phyloP scores from a whole-genome alignment of 1,284 basidiomycete species.

The Fomitopsis schrenkii region DNA sequence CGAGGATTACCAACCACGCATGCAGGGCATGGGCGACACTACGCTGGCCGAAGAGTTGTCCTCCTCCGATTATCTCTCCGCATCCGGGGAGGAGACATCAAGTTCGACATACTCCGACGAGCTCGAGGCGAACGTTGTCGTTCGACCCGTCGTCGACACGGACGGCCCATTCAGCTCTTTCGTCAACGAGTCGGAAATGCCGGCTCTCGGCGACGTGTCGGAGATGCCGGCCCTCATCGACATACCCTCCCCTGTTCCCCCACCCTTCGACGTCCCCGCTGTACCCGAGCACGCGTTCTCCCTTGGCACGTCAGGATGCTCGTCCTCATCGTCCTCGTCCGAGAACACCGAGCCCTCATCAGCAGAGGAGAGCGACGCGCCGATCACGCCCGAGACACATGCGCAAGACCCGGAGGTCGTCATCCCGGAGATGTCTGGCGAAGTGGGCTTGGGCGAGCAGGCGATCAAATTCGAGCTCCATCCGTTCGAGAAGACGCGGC shows the following conservation, averaged over 20 bases:
- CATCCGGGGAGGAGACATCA: not conserved
- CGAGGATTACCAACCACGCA: conserved; percentile 6
- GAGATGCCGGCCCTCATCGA: not conserved
- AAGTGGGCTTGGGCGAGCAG: not conserved
- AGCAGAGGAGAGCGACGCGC: conserved; percentile 6
- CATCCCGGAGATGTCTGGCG: conserved; percentile 9
- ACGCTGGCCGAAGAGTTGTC: conserved; percentile 1
- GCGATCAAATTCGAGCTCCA: not conserved
- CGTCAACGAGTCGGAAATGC: not conserved
- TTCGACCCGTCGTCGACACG: not conserved
- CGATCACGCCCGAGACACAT: conserved; percentile 20
- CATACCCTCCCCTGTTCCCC: not conserved
- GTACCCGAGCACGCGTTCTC: not conserved
- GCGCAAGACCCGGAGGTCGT: conserved; percentile 11
- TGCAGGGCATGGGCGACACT: conserved; percentile 7
- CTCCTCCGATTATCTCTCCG: not conserved
- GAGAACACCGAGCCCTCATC: not conserved
- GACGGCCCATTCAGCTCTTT: not conserved
- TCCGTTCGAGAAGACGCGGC: not conserved
- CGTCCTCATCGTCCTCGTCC: not conserved
- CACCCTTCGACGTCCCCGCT: not conserved
- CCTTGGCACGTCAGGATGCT: not conserved
- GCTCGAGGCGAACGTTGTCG: not conserved
- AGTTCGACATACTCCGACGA: not conserved
- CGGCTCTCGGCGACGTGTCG: not conserved